These are phyloP conservation scores for Syzygium jambos DNA, from an alignment of 345 rosid genomes.

Conservation along the genomic window DNA sequence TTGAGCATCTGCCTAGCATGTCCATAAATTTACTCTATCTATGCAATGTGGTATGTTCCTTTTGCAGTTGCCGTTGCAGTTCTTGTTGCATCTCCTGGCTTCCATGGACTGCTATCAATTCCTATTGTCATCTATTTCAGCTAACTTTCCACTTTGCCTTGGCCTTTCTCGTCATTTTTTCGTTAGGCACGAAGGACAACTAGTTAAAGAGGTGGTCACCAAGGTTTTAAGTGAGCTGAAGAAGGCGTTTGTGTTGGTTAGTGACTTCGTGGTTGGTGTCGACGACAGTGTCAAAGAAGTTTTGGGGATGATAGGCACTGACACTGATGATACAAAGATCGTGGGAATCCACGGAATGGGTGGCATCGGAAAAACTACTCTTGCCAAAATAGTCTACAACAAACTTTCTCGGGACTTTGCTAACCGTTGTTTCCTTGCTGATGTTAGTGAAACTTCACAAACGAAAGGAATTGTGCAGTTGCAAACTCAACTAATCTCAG, in stretches of 20 bases:
- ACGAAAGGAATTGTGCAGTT: not conserved
- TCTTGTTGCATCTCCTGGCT: not conserved
- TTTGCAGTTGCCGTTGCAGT: not conserved
- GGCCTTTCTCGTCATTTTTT: not conserved
- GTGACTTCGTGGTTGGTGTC: not conserved
- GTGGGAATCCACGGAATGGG: not conserved
- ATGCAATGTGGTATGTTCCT: too few relatives aligned
- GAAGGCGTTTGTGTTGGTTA: not conserved
- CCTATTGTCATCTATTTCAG: not conserved
- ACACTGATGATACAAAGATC: not conserved
- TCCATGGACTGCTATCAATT: not conserved
- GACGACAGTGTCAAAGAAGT: not conserved
- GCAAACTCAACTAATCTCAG: not conserved
- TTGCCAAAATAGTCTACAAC: conserved; percentile 1
- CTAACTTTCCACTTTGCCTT: not conserved
- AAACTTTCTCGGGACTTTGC: not conserved
- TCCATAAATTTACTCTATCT: too few relatives aligned
- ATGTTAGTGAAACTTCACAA: not conserved
- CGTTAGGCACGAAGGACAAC: not conserved
- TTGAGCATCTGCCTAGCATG: too few relatives aligned
- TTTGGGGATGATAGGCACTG: not conserved
- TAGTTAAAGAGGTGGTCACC: not conserved
- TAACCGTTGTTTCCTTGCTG: not conserved
- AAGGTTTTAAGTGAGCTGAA: not conserved
- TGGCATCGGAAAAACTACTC: conserved; percentile 1